A percentile compares a stretch with the other conserved stretches of the same genome.
Conservation (phyloP, 768 basidiomycete species). For the Xerocomellus intermedius region DNA sequence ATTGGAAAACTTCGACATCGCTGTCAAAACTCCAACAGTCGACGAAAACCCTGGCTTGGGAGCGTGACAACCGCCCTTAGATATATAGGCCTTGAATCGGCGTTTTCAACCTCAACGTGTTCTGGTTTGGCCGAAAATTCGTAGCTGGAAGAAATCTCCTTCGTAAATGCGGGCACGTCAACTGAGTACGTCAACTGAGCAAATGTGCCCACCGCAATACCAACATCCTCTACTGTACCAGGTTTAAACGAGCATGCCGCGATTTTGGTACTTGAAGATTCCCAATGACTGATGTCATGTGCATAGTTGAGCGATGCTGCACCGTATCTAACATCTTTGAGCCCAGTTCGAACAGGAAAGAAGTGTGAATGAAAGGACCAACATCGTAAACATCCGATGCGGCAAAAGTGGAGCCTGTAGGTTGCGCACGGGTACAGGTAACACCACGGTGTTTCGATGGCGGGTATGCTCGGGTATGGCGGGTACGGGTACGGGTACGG, state of each 20-base stretch:
- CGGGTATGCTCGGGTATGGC: too few relatives aligned
- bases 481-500: too few relatives aligned
- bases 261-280: conserved; percentile 44
- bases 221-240: conserved; percentile 49
- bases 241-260: conserved; percentile 58
- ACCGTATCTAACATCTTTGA: neutral
- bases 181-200: too few relatives aligned
- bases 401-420: neutral
- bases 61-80: conserved; percentile 60
- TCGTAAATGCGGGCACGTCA: too few relatives aligned
- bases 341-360: neutral
- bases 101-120: conserved; percentile 1
- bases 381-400: conserved; percentile 47
- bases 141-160: neutral
- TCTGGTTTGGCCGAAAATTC: conserved; percentile 42
- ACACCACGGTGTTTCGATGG: too few relatives aligned
- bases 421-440: too few relatives aligned
- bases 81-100: too few relatives aligned
- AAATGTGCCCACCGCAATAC: conserved; percentile 39
- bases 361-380: conserved; percentile 25
- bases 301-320: conserved; percentile 31
- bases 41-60: conserved; percentile 57
- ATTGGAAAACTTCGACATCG: conserved; percentile 49
- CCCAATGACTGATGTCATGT: conserved; percentile 49
- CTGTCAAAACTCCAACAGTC: conserved; percentile 53